Base-by-base conservation (phyloP, 2,329 filamentous ascomycete species). In the Apiospora kogelbergensis region DNA sequence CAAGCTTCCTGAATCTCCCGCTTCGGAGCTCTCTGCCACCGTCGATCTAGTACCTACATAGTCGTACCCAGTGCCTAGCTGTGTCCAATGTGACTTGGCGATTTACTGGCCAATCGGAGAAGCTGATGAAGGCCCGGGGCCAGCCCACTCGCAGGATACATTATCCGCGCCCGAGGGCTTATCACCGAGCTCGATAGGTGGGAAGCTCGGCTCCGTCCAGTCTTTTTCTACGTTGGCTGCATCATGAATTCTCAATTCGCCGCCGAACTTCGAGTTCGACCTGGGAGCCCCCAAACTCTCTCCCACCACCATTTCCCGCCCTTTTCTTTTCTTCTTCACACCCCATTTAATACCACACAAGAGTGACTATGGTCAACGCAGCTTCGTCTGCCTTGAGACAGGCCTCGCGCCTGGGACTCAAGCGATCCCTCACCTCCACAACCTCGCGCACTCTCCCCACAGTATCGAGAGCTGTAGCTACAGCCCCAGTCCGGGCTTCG, bases 321-420 rank as follows among this genome's bases (percentile, higher is more conserved):
- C 20, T 37, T 65, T 13, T 65, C 24, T 65, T 42, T 13, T 44
- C 41, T 65, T 64, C 60, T 41, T 30, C 63, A 65, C 37, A 20
- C 15, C 24, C 37, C 24, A 26, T 65, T 44, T 44, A 24, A 41
- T 65, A 24, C n/a, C 37, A 42, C 11, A 20, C 37, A 65, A 26
- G 24, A 42, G 63, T 30, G 24, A 44, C 17, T 44, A 65, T 65
- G 91, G 85, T 89, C 74, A 89, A 84, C 78, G 81, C 90, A 79
- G 86, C 91, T 81, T 90, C 92, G 70, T 86, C 87, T 77, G 88
- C 90, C 76, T 84, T 93, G 81, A 91, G 93, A 84, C 92, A 94
- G 86, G 92, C 91, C 74, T 89, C 93, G 72, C 86, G 87, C 77
- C 83, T 88, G 67, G 82, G 83, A 75, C 78, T 84, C 66, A 82